Percentiles rank a stretch among this genome's conserved stretches.
These are phyloP conservation scores for Dipteronia sinensis DNA, from an alignment of 345 rosid genomes.

Conservation along the genomic window DNA sequence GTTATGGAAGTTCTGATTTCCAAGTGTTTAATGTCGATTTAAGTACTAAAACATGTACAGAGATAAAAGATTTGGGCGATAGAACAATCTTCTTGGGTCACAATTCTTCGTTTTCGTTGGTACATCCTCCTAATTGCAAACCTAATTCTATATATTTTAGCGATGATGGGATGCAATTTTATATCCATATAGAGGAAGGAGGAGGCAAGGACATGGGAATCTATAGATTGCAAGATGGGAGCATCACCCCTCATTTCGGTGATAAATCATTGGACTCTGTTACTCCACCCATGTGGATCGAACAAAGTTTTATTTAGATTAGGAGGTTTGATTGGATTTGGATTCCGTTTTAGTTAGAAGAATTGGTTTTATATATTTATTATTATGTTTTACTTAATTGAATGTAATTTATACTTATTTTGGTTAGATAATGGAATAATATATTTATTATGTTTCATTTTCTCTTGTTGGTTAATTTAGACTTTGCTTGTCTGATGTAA, in stretches of 20 bases:
- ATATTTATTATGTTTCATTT: no score
- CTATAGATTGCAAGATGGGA: not conserved
- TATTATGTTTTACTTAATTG: no score
- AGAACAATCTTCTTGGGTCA: conserved; percentile 3
- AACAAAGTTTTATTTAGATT: not conserved
- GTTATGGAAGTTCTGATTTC: not conserved
- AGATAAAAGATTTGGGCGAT: not conserved
- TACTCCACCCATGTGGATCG: conserved; percentile 1
- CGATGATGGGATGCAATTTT: not conserved
- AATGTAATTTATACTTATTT: no score
- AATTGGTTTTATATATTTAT: no score
- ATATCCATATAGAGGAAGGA: not conserved
- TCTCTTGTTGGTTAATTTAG: no score
- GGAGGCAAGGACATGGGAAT: not conserved
- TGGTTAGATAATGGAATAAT: no score
- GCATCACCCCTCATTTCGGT: no score
- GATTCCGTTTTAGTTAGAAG: no score
- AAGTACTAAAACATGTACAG: not conserved
- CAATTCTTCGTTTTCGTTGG: not conserved
- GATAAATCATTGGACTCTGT: no score
- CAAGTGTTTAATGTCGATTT: not conserved
- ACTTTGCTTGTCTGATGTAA: no score
- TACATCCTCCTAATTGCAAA: no score
- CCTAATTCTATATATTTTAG: conserved; percentile 4
- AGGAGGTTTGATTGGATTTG: no score